Percentiles rank a stretch among this genome's conserved stretches.
Evolutionary conservation across 2,329 filamentous ascomycete genomes (phyloP).

Genomic region (Penicillium decumbens): DNA sequence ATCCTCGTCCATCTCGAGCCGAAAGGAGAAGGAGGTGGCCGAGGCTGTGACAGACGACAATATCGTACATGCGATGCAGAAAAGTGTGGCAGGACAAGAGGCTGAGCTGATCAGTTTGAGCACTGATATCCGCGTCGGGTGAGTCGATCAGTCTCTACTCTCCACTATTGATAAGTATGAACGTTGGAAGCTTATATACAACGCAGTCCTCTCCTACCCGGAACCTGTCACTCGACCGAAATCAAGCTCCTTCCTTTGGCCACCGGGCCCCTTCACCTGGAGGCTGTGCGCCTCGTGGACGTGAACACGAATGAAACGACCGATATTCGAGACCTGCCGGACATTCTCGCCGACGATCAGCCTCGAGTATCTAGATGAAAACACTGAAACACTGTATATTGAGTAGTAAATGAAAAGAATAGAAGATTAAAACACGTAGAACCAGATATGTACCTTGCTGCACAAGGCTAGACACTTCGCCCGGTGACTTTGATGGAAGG

Average conservation of each 20-base stretch:
- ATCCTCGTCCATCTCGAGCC: constrained; percentile 41
- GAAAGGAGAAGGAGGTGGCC: constrained; percentile 41
- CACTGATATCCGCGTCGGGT: constrained; percentile 56
- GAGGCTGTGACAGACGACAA: constrained; percentile 55
- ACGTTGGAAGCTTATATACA: constrained; percentile 3
- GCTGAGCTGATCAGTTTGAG: constrained; percentile 54
- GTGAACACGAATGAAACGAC: constrained; percentile 52
- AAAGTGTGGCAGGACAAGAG: constrained; percentile 46
- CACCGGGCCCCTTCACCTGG: constrained; percentile 50
- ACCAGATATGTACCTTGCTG: neutral
- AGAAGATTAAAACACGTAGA: neutral
- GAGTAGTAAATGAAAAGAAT: neutral
- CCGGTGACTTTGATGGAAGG: neutral
- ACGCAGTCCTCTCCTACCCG: constrained; percentile 49
- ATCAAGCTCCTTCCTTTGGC: constrained; percentile 52
- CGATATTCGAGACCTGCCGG: constrained; percentile 55
- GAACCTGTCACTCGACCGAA: constrained; percentile 54
- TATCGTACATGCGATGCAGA: constrained; percentile 53
- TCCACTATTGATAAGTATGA: neutral
- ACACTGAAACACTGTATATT: neutral
- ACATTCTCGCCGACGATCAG: constrained; percentile 45
- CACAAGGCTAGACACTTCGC: neutral
- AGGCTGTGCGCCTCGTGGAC: constrained; percentile 53
- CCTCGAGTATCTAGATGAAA: constrained; percentile 8
- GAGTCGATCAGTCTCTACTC: constrained; percentile 24